Conservation (phyloP, 768 basidiomycete species). For the Pleurotus sapidus region DNA sequence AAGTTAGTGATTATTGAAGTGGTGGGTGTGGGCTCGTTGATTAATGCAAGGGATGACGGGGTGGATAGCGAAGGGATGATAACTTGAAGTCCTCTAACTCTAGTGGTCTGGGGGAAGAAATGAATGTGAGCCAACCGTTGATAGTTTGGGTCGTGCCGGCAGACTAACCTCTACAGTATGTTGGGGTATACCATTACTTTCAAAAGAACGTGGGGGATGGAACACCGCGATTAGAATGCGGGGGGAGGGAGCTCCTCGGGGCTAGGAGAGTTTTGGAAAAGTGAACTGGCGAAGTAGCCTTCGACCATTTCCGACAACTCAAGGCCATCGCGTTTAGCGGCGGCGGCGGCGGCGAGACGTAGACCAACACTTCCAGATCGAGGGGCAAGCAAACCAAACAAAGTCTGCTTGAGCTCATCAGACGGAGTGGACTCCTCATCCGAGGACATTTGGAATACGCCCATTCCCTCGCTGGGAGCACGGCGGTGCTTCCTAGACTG, state of each 20-base stretch:
- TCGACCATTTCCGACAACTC: slow-evolving; percentile 26
- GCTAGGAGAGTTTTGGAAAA: slow-evolving; percentile 85
- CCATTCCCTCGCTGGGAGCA: slow-evolving; percentile 61
- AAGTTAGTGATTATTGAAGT: slow-evolving; percentile 8
- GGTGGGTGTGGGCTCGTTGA: neutral
- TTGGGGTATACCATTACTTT: slow-evolving; percentile 4
- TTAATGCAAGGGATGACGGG: neutral
- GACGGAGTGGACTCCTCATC: slow-evolving; percentile 55
- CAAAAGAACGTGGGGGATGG: slow-evolving; percentile 1
- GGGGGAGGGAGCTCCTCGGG: slow-evolving; percentile 68
- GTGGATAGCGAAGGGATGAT: neutral
- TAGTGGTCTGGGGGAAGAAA: neutral
- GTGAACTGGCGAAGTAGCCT: slow-evolving; percentile 74
- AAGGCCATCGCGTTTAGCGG: slow-evolving; percentile 16
- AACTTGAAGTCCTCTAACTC: slow-evolving; percentile 6
- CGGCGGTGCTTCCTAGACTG: slow-evolving; percentile 47
- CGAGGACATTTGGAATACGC: slow-evolving; percentile 68
- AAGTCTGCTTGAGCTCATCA: slow-evolving; percentile 7
- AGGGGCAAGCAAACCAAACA: slow-evolving; percentile 7
- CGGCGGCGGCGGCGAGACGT: slow-evolving; percentile 10
- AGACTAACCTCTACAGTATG: slow-evolving; percentile 6
- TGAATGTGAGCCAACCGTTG: neutral
- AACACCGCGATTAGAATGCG: slow-evolving; percentile 2
- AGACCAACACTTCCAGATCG: neutral
- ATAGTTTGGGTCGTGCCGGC: too few species aligned